These are phyloP conservation scores for Backusella liffmaniae DNA, from an alignment of 192 early-diverging fungal genomes.

Conservation along the genomic window DNA sequence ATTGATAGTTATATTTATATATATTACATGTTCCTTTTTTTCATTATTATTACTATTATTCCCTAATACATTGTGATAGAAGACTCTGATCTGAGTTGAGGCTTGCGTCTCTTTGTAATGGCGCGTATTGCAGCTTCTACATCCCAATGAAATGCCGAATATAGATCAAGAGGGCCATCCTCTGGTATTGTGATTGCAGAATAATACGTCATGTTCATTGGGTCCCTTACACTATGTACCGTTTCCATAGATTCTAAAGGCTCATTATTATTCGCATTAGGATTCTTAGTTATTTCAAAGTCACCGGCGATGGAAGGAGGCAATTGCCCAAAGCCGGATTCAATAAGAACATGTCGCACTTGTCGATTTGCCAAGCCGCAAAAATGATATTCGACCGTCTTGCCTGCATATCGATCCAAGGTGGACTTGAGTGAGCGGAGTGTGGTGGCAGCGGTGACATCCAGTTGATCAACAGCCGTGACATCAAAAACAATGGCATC, in stretches of 20 bases:
- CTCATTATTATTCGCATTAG: neutral
- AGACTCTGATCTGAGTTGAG: neutral
- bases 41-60: neutral
- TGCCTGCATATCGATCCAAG: slow-evolving; percentile 25
- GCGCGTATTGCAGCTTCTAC: slow-evolving; percentile 28
- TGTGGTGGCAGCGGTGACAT: slow-evolving; percentile 78
- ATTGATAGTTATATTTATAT: slow-evolving; percentile 2
- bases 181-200: neutral
- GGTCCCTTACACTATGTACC: neutral
- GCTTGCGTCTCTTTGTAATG: slow-evolving; percentile 4
- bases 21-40: neutral
- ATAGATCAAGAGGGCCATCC: slow-evolving; percentile 16
- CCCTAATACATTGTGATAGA: neutral
- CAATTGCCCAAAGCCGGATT: slow-evolving; percentile 22
- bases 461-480: slow-evolving; percentile 68
- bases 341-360: slow-evolving; percentile 20
- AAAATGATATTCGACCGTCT: slow-evolving; percentile 33
- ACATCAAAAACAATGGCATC: slow-evolving; percentile 84
- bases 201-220: neutral
- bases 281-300: neutral
- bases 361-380: slow-evolving; percentile 2
- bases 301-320: neutral
- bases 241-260: neutral
- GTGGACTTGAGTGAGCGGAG: slow-evolving; percentile 54
- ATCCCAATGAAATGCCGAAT: slow-evolving; percentile 38